Evolutionary conservation across 345 rosid species (phyloP), one percentile per base, ranked within the genome.

Genomic region (Aegle marmelos): DNA sequence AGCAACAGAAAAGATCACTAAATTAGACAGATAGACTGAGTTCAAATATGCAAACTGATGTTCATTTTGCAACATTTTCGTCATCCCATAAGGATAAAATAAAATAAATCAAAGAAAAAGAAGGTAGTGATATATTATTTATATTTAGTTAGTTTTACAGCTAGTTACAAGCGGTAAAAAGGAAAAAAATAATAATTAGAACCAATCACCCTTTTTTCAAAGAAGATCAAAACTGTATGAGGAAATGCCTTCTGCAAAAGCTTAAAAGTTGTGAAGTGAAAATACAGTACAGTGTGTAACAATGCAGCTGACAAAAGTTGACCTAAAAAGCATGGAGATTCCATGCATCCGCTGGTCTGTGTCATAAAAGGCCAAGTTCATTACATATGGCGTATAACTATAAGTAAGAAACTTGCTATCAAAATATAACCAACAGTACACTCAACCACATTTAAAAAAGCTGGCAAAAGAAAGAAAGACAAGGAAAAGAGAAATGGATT

Each of bases 401-500:
- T 5, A 63, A 77, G 67, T 5, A 72, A 77, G 71, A 71, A 81
- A 73, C 79, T 50, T 56, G 70, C 50, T 61, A 72, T 62, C 80
- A 50, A 81, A 81, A 16, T 16, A 16, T 53, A 69, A 7, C 84
- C 79, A 81, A 82, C 64, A 61, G 59, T 78, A 79, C 82, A 83
- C 82, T 87, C 85, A 79, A 85, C 68, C 83, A 9, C 74, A 21
- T n/a, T 45, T 9, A 68, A 60, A 61, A 78, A 80, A 37, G 77
- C 80, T 76, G 82, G 48, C 79, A 66, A 63, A 75, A 82, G 27
- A 59, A 33, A 58, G 25, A 37, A 28, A 61, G 25, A 67, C 27
- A 59, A 31, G 63, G 56, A 61, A 19, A 59, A 5, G 28, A 68
- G 57, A 13, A 36, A 22, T 25, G 13, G 58, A 25, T 37, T 54